Conservation (phyloP, 495 filamentous ascomycete species). For the Talaromyces ruber region DNA sequence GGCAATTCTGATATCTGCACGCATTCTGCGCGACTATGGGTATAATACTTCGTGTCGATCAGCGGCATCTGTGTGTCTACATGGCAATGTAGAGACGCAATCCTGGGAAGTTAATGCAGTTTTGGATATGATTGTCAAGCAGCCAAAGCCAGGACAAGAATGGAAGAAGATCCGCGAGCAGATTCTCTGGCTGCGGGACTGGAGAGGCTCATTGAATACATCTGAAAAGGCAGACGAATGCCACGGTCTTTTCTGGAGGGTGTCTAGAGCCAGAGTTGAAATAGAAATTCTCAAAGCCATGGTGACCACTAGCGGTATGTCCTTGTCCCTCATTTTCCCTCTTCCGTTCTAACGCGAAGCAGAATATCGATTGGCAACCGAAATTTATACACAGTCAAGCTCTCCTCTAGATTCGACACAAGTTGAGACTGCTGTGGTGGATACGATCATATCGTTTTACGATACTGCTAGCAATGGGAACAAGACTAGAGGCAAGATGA, state of each 20-base stretch:
- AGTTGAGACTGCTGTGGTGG: slow-evolving; percentile 58
- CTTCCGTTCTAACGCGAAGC: slow-evolving; percentile 7
- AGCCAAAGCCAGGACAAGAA: slow-evolving; percentile 51
- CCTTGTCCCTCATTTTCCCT: neutral
- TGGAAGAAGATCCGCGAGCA: slow-evolving; percentile 61
- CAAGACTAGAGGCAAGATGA: slow-evolving; percentile 70
- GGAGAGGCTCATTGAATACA: slow-evolving; percentile 47
- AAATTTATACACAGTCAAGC: slow-evolving; percentile 53
- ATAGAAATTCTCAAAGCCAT: slow-evolving; percentile 67
- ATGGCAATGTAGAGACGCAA: slow-evolving; percentile 52
- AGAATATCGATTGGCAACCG: slow-evolving; percentile 61
- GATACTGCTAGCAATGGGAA: slow-evolving; percentile 91
- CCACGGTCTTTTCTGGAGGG: slow-evolving; percentile 61
- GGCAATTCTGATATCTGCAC: slow-evolving; percentile 59
- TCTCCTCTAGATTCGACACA: slow-evolving; percentile 39
- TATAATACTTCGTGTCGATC: slow-evolving; percentile 49
- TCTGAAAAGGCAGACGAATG: slow-evolving; percentile 15
- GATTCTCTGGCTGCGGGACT: slow-evolving; percentile 74
- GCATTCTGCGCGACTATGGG: slow-evolving; percentile 52
- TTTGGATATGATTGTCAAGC: slow-evolving; percentile 43
- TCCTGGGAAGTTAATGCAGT: slow-evolving; percentile 53
- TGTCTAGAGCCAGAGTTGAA: slow-evolving; percentile 59
- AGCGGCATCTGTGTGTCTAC: slow-evolving; percentile 32
- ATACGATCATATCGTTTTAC: slow-evolving; percentile 63
- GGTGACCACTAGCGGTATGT: slow-evolving; percentile 58